Evolutionary conservation across 148 eudicot species (phyloP), one percentile per base, ranked within the genome.

Genomic region (Amaranthus hypochondriacus): DNA sequence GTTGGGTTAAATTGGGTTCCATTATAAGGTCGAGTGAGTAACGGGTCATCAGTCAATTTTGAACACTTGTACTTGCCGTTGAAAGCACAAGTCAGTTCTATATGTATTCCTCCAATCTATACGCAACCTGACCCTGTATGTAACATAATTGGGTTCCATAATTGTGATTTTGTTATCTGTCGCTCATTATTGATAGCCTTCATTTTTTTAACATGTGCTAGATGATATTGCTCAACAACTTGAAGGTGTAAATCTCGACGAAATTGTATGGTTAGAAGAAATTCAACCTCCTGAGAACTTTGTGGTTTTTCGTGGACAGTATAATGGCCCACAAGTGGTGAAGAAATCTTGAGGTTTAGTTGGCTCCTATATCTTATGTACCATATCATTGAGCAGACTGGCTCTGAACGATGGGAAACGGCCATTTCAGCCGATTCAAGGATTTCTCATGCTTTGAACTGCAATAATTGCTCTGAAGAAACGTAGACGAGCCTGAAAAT

Each of bases 221-320:
- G 83, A 83, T 77, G 83, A 69, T 46, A 70, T 85, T 57, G 88
- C 73, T 68, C 77, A 84, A 74, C 80, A 84, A 71, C 68, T 78
- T 67, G 67, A 76, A 48, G 86, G 74, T 42, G 71, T 85, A 66
- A 68, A 80, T 54, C 77, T 69, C 13, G 66, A 63, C 9, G 83
- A 78, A 66, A 62, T 85, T 74, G 67, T 82, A 61, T 85, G 86
- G 88, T 74, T 83, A 68, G 84, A 84, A 78, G 84, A 85, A 76
- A 78, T 76, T 59, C 86, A 56, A 71, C 86, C 84, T 60, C 86
- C 86, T 13, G 88, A 85, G 15, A 83, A 73, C 79, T 85, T 83
- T 71, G 72, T 81, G 73, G 84, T 83, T 54, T 72, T 83, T 12
- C 73, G 84, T 43, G 86, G 84, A 46, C 75, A 84, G 42, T 80